Conservation (phyloP, 306 rosid genomes). For the Leucaena leucocephala region DNA sequence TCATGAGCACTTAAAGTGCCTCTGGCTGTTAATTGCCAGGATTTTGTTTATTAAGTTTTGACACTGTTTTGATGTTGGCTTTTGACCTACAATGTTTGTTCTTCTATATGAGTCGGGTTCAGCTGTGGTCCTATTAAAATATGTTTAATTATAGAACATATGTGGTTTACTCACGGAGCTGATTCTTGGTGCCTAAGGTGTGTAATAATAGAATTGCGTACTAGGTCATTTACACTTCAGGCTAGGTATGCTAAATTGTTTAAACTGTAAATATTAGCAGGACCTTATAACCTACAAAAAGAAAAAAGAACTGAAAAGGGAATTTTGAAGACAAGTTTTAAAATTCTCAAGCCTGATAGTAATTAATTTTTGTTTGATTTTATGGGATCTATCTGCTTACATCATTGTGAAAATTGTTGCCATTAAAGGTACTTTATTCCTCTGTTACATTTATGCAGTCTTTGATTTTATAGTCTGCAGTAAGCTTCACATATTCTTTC, state of each 20-base stretch:
- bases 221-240: not conserved
- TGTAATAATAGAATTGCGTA: not conserved
- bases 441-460: constrained; percentile 21
- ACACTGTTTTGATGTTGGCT: constrained; percentile 27
- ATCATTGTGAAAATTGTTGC: constrained; percentile 1
- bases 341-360: constrained; percentile 27
- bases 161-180: constrained; percentile 16
- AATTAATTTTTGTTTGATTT: constrained; percentile 23
- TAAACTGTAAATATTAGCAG: not conserved
- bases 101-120: constrained; percentile 23
- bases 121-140: constrained; percentile 28
- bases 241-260: not conserved
- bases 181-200: constrained; percentile 20
- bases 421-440: constrained; percentile 5
- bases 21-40: constrained; percentile 2
- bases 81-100: constrained; percentile 22
- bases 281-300: constrained; percentile 1
- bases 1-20: constrained; percentile 26
- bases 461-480: constrained; percentile 22
- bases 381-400: not conserved
- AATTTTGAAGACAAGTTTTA: constrained; percentile 29
- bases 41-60: constrained; percentile 19
- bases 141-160: constrained; percentile 10
- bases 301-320: constrained; percentile 7
- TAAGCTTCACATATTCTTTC: constrained; percentile 41